Conservation (phyloP, 2,329 filamentous ascomycete species). For the Orbilia javanica region DNA sequence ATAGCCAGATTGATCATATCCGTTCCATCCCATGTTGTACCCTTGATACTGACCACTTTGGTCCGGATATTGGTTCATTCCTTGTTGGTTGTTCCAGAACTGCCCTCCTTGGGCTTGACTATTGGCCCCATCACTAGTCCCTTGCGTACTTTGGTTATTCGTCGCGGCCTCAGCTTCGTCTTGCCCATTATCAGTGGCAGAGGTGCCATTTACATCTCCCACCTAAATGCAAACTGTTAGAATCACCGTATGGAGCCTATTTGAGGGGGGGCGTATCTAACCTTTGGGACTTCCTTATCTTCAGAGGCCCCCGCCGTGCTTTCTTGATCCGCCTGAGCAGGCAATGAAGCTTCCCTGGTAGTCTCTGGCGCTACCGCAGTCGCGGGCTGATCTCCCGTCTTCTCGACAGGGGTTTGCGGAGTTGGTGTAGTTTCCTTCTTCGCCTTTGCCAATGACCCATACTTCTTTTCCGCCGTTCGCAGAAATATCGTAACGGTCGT, state of each 20-base stretch:
- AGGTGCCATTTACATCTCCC: slow-evolving; percentile 27
- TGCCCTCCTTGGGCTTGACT: slow-evolving; percentile 28
- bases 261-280: neutral
- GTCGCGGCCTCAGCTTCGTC: slow-evolving; percentile 9
- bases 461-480: slow-evolving; percentile 90
- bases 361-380: slow-evolving; percentile 23
- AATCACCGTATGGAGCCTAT: neutral
- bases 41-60: slow-evolving; percentile 55
- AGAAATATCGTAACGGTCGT: slow-evolving; percentile 93
- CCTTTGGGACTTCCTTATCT: slow-evolving; percentile 36
- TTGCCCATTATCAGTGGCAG: slow-evolving; percentile 8
- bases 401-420: slow-evolving; percentile 38
- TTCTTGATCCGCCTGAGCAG: slow-evolving; percentile 33
- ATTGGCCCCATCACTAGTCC: slow-evolving; percentile 27
- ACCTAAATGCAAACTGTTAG: slow-evolving; percentile 11
- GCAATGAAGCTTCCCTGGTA: slow-evolving; percentile 32
- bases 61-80: slow-evolving; percentile 45
- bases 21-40: slow-evolving; percentile 55
- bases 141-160: slow-evolving; percentile 29
- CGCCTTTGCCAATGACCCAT: slow-evolving; percentile 72
- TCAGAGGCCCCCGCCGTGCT: neutral
- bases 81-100: slow-evolving; percentile 55
- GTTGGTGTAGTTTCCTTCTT: slow-evolving; percentile 64
- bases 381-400: slow-evolving; percentile 14
- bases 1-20: slow-evolving; percentile 60